Evolutionary conservation across 2,329 filamentous ascomycete genomes (phyloP), one percentile per base, ranked within the genome.

Genomic region (Metarhizium brunneum): DNA sequence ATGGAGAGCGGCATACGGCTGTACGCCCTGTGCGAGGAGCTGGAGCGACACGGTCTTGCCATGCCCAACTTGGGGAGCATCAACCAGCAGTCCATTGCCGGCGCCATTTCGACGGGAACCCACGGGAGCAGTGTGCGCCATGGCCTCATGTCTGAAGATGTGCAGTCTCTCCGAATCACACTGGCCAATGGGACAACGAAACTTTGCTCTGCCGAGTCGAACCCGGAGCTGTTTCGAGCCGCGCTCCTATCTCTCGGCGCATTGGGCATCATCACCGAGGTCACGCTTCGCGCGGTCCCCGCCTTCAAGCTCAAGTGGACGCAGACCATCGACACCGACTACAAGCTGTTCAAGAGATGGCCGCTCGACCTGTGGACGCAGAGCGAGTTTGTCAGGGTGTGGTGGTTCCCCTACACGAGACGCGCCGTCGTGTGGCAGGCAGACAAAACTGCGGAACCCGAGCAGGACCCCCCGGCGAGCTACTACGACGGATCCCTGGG

Each of bases 361-460:
- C 72, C 85, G 18, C 77, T 74, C 6, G 80, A 80, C 38, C 77
- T 97, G 14, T 97, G 94, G 92, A 89, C 83, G 1, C 81, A 84
- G 58, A 83, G 86, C 58, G 91, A 97, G 70, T 99, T 92, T 66
- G 90, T 95, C 30, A 82, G 94, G 32, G 90, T 96, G 32, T 99
- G 94, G 92, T 99, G 94, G 94, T 85, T 96, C 67, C 94, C 94
- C 0, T 96, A 97, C 73, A 90, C 88, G 67, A 83, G 90, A 55
- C 83, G 90, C 49, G 90, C 90, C 0, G 88, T 97, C 50, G 82
- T 95, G 49, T 99, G 94, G 94, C 82, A 83, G 45, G 94, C 91
- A n/a, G 81, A 90, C 50, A 87, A 88, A 68, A 90, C 89, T 1
- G 75, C 82, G 8, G 81, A 86, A 56, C 76, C 83, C 0, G 72